Base-by-base conservation (phyloP, 495 filamentous ascomycete genomes). In the Echria macrotheca region DNA sequence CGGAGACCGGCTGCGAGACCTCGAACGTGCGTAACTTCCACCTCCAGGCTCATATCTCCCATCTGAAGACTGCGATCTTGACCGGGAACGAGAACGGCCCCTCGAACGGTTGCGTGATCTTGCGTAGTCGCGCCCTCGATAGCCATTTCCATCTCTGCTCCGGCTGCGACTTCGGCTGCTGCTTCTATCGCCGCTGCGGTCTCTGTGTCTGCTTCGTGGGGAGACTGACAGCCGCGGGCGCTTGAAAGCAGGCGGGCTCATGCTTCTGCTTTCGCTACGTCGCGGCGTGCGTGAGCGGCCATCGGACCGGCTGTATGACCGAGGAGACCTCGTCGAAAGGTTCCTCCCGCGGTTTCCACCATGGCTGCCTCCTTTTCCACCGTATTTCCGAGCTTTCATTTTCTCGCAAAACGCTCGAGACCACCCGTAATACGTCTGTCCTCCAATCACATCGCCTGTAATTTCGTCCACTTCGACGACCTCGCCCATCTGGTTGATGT, bases 381-480 rank as follows among this genome's bases (percentile, higher is more conserved):
- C 69, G 40, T 73, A 71, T 47, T 66, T 68, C 31, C 79, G 71
- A 44, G 76, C 76, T 60, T 83, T 87, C 85, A 91, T 94, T 52
- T 83, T 82, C 54, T 86, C 75, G 67, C 87, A 94, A 54, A 94
- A 95, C 6, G 70, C 66, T 36, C 75, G 79, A 11, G 85, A 89
- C 89, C 89, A 95, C 29, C 87, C 89, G 59, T 93, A 93, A 58
- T 95, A 94, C 6, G 81, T 82, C 25, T 91, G 82, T 6, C 82
- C 80, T 14, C 68, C 69, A 9, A 73, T 54, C 15, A 82, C 64
- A 10, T 86, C 80, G 0, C 80, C 82, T 1, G 75, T 79, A 8
- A 75, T 72, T 50, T 79, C 76, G 47, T 86, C 81, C 1, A 75
- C 62, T 9, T 82, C 59, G 8, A 89, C 66, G 6, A 70, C 63